Evolutionary conservation across 805 yeast species (phyloP), one percentile per base, ranked within the genome.

Genomic region (Saccharomycopsis vini): DNA sequence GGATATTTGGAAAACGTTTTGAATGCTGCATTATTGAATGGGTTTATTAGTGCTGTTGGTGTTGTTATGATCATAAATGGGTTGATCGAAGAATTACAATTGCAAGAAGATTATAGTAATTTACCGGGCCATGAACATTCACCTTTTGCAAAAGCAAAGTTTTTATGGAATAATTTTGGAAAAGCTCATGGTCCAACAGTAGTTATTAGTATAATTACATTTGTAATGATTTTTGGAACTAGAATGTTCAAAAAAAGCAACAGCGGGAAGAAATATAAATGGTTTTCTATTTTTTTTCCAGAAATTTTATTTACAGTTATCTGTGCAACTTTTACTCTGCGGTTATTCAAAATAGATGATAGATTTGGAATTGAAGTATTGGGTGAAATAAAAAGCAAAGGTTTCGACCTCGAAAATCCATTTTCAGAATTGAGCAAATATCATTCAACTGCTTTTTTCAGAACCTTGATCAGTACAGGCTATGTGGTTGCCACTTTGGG

Each of bases 31-130:
- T 63, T 88, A 26, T 62, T 88, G 10, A 71, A 87, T 49, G 96
- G 96, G 0, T 88, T 88, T 55, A 75, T 88, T 33, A 78, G 87
- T 10, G 92, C 92, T 3, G 86, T 88, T 47, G 96, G 95, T 13
- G 51, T 82, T 18, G 79, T 86, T 6, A 87, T 88, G 87, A 71
- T 88, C 24, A 66, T 81, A 40, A 88, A 85, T 57, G 80, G 95
- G 2, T 54, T 74, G 9, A 75, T 87, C 10, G 74, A 82, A 2
- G 82, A 81, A 59, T 61, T 89, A 32, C 95, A 95, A 2, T 64
- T 90, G 22, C 67, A 66, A 29, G 54, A 67, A 4, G 50, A 74
- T 3, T 64, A 75, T 46, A 59, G 63, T 15, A 59, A 68, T 1
- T 61, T 75, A 38, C 72, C 74, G 2, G 59, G 62, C 42, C 83